These are phyloP conservation scores for Durusdinium trenchii DNA, from an alignment of 73 alveolate genomes.

Conservation along the genomic window DNA sequence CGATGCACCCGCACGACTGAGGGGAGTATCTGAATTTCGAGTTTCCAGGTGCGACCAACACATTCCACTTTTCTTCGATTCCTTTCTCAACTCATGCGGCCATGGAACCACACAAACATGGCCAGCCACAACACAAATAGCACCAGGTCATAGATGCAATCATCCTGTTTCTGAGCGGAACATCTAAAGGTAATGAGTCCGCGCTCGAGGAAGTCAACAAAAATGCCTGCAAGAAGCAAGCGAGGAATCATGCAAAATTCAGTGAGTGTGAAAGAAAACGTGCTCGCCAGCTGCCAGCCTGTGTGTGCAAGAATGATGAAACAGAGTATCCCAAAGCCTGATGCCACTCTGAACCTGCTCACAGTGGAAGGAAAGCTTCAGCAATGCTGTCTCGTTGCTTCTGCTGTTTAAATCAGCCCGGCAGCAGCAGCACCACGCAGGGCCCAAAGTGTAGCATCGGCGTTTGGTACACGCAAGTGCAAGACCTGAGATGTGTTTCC, in stretches of 20 bases:
- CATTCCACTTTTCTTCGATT: too few relatives aligned
- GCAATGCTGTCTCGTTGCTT: background rate
- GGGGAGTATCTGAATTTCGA: too few relatives aligned
- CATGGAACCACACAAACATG: background rate
- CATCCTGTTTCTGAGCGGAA: background rate
- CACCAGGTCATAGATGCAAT: background rate
- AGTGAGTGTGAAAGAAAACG: background rate
- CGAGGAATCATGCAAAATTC: background rate
- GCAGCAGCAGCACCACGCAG: constrained; percentile 42
- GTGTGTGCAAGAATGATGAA: background rate
- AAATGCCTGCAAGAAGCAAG: background rate
- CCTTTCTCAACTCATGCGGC: too few relatives aligned
- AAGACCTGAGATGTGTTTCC: constrained; percentile 55
- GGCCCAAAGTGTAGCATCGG: constrained; percentile 82
- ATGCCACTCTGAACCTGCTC: constrained; percentile 19
- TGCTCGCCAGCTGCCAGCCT: background rate
- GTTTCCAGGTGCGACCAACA: too few relatives aligned
- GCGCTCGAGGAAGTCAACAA: background rate
- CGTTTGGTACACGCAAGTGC: constrained; percentile 45
- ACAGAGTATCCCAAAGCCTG: background rate
- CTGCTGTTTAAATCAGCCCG: too few relatives aligned
- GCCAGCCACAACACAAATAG: constrained; percentile 12
- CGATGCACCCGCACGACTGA: too few relatives aligned
- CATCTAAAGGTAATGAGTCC: background rate
- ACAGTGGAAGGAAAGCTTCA: background rate